Evolutionary conservation across 2,329 filamentous ascomycete genomes (phyloP).

Genomic region (Talaromyces marneffei): DNA sequence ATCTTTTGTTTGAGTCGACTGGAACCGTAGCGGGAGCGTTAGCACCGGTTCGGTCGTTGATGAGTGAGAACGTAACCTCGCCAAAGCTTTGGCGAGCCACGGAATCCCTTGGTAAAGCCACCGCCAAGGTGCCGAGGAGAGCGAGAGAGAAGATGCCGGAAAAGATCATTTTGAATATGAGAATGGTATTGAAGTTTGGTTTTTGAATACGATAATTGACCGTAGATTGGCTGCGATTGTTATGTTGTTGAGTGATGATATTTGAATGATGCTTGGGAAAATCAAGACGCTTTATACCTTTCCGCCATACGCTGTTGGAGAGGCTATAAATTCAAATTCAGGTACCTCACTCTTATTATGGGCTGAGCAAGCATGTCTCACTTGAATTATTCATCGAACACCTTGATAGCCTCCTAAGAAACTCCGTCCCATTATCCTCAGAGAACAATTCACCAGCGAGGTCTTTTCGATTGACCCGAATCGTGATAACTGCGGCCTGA

Average conservation of each 20-base stretch:
- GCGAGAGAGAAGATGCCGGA: not conserved
- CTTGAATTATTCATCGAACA: not conserved
- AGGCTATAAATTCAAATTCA: not conserved
- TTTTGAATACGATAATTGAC: not conserved
- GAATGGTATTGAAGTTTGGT: not conserved
- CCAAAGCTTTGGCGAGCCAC: not conserved
- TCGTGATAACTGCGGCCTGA: not conserved
- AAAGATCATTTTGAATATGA: constrained; percentile 7
- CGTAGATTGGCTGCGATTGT: not conserved
- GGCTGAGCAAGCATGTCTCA: constrained; percentile 1
- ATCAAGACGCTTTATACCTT: not conserved
- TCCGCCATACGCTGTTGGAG: not conserved
- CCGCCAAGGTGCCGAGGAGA: constrained; percentile 7
- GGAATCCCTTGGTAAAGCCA: not conserved
- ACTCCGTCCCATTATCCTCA: not conserved
- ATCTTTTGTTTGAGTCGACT: not conserved
- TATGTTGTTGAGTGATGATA: not conserved
- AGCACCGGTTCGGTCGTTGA: constrained; percentile 6
- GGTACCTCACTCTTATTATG: not conserved
- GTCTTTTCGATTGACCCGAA: not conserved
- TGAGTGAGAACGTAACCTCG: constrained; percentile 7
- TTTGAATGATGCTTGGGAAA: not conserved
- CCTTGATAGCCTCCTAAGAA: not conserved
- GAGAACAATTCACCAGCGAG: not conserved
- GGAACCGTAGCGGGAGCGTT: constrained; percentile 3